Conservation (phyloP, 2,329 filamentous ascomycete genomes). For the Cladobotryum protrusum region DNA sequence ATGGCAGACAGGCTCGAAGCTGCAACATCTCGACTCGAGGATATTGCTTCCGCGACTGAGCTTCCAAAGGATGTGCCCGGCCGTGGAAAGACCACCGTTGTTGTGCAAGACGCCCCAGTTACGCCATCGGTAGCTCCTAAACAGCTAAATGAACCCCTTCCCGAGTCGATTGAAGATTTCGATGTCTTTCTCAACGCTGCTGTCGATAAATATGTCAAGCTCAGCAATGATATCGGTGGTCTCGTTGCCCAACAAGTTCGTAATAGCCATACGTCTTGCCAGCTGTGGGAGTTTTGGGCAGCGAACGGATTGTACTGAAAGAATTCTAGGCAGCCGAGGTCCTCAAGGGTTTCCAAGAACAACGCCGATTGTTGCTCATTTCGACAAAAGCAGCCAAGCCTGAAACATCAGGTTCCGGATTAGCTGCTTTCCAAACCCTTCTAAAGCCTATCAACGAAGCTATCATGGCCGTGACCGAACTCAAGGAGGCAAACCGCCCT, state of each 20-base stretch:
- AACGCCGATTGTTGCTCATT: constrained; percentile 82
- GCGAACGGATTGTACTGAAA: background rate
- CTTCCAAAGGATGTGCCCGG: constrained; percentile 46
- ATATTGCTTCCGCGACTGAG: constrained; percentile 78
- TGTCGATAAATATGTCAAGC: constrained; percentile 69
- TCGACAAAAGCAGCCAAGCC: constrained; percentile 91
- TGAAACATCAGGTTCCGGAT: constrained; percentile 54
- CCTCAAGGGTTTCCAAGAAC: constrained; percentile 65
- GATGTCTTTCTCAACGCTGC: constrained; percentile 69
- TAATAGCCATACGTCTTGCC: background rate
- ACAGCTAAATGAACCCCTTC: constrained; percentile 50
- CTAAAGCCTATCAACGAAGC: constrained; percentile 82
- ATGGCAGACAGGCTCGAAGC: constrained; percentile 74
- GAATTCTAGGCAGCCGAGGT: constrained; percentile 43
- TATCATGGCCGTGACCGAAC: constrained; percentile 69
- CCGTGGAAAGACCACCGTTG: constrained; percentile 34
- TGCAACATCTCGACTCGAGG: constrained; percentile 90
- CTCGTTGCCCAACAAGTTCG: constrained; percentile 73
- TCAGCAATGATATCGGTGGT: constrained; percentile 72
- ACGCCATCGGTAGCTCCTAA: constrained; percentile 36
- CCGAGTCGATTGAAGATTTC: constrained; percentile 80
- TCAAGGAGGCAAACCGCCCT: constrained; percentile 75
- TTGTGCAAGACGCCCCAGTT: constrained; percentile 23
- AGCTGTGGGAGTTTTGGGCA: background rate
- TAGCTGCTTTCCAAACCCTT: constrained; percentile 65